Conservation (phyloP, 257 asterid genomes). For the Galeopsis tetrahit region DNA sequence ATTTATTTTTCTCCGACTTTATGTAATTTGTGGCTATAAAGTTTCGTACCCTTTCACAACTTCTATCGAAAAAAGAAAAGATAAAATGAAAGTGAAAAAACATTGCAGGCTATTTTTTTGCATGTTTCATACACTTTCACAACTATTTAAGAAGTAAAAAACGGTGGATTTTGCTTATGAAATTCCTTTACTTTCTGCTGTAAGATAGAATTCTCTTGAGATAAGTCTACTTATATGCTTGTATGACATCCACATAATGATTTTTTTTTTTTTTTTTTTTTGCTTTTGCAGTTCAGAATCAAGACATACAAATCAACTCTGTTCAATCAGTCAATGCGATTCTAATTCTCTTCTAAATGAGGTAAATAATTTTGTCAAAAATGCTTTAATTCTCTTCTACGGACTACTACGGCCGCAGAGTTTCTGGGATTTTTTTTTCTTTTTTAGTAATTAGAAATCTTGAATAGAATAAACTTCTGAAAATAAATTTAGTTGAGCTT, state of each 20-base stretch:
- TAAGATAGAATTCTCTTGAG: background rate
- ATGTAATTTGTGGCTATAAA: background rate
- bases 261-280: slow-evolving; percentile 33
- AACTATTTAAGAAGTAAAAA: no score
- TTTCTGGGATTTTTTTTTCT: background rate
- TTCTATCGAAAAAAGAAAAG: background rate
- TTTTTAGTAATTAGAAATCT: slow-evolving; percentile 25
- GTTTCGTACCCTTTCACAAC: background rate
- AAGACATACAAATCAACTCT: slow-evolving; percentile 83
- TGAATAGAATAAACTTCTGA: slow-evolving; percentile 3
- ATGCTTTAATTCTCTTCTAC: background rate
- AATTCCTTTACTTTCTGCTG: background rate
- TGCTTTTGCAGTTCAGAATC: slow-evolving; percentile 78
- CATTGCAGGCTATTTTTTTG: slow-evolving; percentile 14
- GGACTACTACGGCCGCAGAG: background rate
- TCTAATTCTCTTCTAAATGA: slow-evolving; percentile 89
- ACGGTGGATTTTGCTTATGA: background rate
- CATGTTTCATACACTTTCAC: background rate
- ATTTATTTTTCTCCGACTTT: slow-evolving; percentile 16
- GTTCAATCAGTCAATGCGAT: slow-evolving; percentile 97
- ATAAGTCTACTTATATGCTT: background rate
- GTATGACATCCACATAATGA: slow-evolving; percentile 13
- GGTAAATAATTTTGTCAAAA: slow-evolving; percentile 52
- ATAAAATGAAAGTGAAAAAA: background rate
- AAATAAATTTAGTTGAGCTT: background rate